Evolutionary conservation across 164 flowering plant species (phyloP), one percentile per base, ranked within the genome.

Genomic region (Chimonanthus salicifolius): DNA sequence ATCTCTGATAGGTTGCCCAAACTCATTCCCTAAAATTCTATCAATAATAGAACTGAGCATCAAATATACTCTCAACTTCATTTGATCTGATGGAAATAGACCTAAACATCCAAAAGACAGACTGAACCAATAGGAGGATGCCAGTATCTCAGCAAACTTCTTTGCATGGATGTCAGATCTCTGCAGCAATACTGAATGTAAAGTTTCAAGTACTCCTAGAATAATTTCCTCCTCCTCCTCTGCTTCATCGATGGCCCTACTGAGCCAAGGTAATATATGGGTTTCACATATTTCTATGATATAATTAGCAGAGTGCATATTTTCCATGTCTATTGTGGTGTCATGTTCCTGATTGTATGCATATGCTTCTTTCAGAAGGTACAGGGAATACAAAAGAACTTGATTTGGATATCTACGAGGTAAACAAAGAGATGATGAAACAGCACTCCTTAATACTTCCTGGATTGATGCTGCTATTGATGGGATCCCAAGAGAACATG

Each of bases 21-120:
- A 73, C 11, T 85, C 88, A 74, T 78, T 74, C 72, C 91, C 97
- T 60, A 88, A 76, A 78, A 90, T 75, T 54, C 80, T 54, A 71
- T 90, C 95, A 5, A 84, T 82, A 21, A 95, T 76, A 47, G 90
- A 88, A 81, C 98, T 83, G 63, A 90, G 84, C 84, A 90, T 80
- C 74, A 83, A 75, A 78, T 87, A 92, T 15, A 93, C 90, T 73
- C 88, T 85, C 78, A 49, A 71, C 82, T 87, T 93, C 91, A 95
- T 87, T 79, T 78, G 85, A 60, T 88, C 91, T 13, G 94, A 80
- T 49, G 94, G 90, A 78, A 87, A 94, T 46, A 87, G 75, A 54
- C 98, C 98, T 71, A 93, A 80, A 76, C 89, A 92, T 72, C 87
- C 90, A 84, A 87, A 93, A 60, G 90, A 87, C 21, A 89, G 77